Evolutionary conservation across 2,329 filamentous ascomycete species (phyloP).

Genomic region (Aspergillus pseudoviridinutans): DNA sequence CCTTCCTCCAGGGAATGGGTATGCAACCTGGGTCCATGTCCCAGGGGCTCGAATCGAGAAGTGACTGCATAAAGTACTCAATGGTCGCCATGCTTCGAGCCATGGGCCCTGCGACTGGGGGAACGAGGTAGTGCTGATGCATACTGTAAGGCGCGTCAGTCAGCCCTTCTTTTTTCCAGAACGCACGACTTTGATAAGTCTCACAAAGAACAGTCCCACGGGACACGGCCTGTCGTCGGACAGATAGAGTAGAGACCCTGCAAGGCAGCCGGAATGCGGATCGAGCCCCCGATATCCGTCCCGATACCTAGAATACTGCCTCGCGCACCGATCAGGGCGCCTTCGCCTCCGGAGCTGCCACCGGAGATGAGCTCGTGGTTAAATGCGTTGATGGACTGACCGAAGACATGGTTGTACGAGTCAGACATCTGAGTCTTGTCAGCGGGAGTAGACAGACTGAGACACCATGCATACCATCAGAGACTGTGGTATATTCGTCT

Average conservation of each 20-base stretch:
- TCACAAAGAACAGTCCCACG: constrained; percentile 24
- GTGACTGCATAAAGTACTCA: constrained; percentile 27
- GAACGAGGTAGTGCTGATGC: constrained; percentile 31
- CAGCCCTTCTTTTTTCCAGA: background rate
- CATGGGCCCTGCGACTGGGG: constrained; percentile 24
- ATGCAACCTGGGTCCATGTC: constrained; percentile 40
- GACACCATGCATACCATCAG: constrained; percentile 31
- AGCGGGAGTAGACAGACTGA: background rate
- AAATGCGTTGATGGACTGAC: constrained; percentile 47
- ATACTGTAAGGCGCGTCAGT: constrained; percentile 37
- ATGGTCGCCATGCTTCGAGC: constrained; percentile 19
- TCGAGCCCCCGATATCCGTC: constrained; percentile 53
- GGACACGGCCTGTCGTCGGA: constrained; percentile 28
- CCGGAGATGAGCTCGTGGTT: constrained; percentile 49
- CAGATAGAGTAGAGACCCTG: constrained; percentile 46
- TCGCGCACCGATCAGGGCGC: constrained; percentile 47
- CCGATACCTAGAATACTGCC: constrained; percentile 50
- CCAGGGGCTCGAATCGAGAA: constrained; percentile 20
- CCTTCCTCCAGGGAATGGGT: constrained; percentile 26
- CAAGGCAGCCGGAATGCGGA: constrained; percentile 50
- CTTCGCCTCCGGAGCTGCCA: constrained; percentile 52
- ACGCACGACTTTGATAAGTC: background rate
- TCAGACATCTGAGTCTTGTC: constrained; percentile 33
- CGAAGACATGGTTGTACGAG: constrained; percentile 51
- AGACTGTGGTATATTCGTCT: constrained; percentile 52